Conservation (phyloP, 2,329 filamentous ascomycete species). For the Apiospora sp. region DNA sequence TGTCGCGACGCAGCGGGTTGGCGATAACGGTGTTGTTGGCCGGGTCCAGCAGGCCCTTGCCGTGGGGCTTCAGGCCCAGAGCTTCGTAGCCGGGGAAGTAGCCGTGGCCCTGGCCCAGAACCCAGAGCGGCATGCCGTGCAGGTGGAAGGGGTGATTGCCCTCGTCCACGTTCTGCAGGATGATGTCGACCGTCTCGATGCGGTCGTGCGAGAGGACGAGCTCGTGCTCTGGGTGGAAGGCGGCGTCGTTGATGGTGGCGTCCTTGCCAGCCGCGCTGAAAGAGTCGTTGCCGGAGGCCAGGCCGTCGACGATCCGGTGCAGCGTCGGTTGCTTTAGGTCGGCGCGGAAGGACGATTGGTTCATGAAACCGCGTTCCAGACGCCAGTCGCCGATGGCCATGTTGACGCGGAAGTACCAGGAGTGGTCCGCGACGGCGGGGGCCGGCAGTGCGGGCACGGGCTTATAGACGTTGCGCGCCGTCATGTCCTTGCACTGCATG, state of each 20-base stretch:
- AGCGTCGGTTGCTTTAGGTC: constrained; percentile 57
- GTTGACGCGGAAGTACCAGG: constrained; percentile 63
- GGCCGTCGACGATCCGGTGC: constrained; percentile 56
- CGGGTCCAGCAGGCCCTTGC: constrained; percentile 45
- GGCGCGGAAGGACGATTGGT: constrained; percentile 61
- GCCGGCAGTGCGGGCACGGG: constrained; percentile 53
- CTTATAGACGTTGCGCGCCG: constrained; percentile 49
- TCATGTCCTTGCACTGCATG: constrained; percentile 59
- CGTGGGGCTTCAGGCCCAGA: constrained; percentile 43
- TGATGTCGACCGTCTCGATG: constrained; percentile 61
- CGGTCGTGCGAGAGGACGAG: constrained; percentile 64
- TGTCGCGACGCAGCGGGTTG: constrained; percentile 58
- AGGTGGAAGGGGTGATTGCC: constrained; percentile 73
- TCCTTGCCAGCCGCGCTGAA: constrained; percentile 49
- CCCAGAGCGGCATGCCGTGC: constrained; percentile 68
- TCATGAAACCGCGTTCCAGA: constrained; percentile 66
- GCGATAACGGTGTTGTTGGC: constrained; percentile 42
- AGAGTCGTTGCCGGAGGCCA: constrained; percentile 51
- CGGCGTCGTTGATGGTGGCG: constrained; percentile 58
- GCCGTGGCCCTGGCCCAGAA: constrained; percentile 69
- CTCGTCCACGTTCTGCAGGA: constrained; percentile 69
- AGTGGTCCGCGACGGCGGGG: constrained; percentile 57
- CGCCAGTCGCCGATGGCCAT: constrained; percentile 67
- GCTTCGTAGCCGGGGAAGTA: constrained; percentile 54
- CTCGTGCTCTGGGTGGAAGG: constrained; percentile 50